phyloP scores from a whole-genome alignment of 345 rosid species.

The Eucalyptus cladocalyx region DNA sequence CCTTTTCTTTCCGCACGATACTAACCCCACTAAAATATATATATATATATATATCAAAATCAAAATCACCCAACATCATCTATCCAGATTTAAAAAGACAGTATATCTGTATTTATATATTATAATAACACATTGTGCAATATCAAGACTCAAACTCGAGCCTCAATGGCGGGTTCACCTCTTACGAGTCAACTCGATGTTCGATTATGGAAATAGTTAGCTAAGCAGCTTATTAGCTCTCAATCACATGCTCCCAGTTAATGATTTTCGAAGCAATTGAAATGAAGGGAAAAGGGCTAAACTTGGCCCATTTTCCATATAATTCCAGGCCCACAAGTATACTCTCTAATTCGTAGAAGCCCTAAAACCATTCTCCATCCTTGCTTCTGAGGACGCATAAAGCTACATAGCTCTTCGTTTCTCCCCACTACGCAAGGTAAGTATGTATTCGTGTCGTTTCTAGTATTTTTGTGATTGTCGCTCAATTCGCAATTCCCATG shows the following conservation, averaged over 20 bases:
- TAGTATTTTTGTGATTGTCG: not conserved
- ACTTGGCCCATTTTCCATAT: not conserved
- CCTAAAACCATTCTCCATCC: not conserved
- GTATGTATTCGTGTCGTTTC: not conserved
- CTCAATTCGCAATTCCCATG: not conserved
- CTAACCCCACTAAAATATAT: not conserved
- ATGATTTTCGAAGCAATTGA: not conserved
- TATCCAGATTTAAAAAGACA: not conserved
- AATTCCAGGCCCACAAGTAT: not conserved
- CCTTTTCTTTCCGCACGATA: not conserved
- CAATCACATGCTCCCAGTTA: not conserved
- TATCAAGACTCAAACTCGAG: not conserved
- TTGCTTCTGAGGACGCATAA: not conserved
- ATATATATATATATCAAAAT: too few relatives aligned
- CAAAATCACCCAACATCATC: not conserved
- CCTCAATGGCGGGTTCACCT: not conserved
- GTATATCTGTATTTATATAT: too few relatives aligned
- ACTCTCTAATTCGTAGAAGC: not conserved
- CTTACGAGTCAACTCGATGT: not conserved
- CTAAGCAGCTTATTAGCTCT: not conserved
- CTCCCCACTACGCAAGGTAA: not conserved
- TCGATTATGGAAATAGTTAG: not conserved
- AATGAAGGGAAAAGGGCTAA: not conserved
- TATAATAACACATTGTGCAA: not conserved
- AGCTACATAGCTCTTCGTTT: not conserved